Evolutionary conservation across 257 asterid genomes (phyloP).

Genomic region (Paulownia fortunei): DNA sequence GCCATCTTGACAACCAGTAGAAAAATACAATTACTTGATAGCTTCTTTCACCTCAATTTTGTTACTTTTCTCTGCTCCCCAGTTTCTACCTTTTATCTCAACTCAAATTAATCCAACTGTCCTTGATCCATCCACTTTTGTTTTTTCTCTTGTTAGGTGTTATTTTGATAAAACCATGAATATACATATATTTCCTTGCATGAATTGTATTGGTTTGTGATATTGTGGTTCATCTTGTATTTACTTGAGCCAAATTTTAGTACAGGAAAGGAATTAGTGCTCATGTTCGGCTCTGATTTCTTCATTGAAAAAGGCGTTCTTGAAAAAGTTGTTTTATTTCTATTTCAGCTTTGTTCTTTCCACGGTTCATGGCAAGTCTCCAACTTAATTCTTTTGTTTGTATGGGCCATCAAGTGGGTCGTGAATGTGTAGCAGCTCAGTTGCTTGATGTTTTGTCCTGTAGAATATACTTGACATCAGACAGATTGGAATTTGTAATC

Average conservation of each 20-base stretch:
- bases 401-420: slow-evolving; percentile 5
- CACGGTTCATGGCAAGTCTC: background rate
- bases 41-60: no score
- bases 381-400: background rate
- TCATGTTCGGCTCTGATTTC: no score
- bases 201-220: background rate
- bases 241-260: background rate
- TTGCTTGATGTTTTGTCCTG: background rate
- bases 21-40: no score
- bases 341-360: background rate
- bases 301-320: background rate
- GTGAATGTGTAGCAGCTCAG: background rate
- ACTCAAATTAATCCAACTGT: no score
- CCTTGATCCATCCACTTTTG: no score
- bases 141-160: background rate
- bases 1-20: background rate
- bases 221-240: background rate
- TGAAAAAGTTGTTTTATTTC: background rate
- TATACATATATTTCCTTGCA: background rate
- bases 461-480: background rate
- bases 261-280: background rate
- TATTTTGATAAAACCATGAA: background rate
- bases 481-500: background rate
- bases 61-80: no score
- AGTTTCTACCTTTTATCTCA: no score